phyloP scores from a whole-genome alignment of 352 stramenopile genomes.

The Globisporangium iwayamae region DNA sequence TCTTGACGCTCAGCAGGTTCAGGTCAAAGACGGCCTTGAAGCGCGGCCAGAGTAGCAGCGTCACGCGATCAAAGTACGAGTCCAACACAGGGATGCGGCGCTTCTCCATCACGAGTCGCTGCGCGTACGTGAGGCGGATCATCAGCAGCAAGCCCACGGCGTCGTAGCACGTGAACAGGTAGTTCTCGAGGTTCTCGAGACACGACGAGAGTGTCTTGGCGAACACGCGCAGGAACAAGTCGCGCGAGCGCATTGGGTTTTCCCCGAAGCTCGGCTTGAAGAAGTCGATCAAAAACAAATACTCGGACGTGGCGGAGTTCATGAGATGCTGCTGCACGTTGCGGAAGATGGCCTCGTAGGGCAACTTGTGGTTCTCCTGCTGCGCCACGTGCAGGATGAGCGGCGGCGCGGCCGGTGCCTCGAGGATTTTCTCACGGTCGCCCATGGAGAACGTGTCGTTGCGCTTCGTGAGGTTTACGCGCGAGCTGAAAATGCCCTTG shows the following conservation, averaged over 20 bases:
- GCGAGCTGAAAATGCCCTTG: conserved; percentile 76
- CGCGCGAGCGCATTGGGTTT: conserved; percentile 59
- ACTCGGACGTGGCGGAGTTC: conserved; percentile 97
- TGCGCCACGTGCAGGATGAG: conserved; percentile 95
- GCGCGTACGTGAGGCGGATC: conserved; percentile 94
- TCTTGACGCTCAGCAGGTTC: conserved; percentile 91
- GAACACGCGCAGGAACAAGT: conserved; percentile 96
- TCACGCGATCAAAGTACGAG: conserved; percentile 95
- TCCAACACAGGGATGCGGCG: conserved; percentile 90
- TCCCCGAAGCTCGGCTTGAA: conserved; percentile 83
- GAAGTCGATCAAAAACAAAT: conserved; percentile 95
- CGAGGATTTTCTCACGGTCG: conserved; percentile 89
- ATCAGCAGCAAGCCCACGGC: conserved; percentile 97
- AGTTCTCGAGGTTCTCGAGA: conserved; percentile 98
- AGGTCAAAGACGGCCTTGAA: conserved; percentile 97
- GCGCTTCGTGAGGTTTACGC: conserved; percentile 95
- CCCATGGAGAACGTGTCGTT: conserved; percentile 94
- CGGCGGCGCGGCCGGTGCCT: conserved; percentile 71
- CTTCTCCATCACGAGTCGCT: conserved; percentile 82
- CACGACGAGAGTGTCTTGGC: conserved; percentile 93
- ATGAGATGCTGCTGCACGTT: conserved; percentile 97
- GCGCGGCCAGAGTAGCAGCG: conserved; percentile 95
- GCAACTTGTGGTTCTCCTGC: conserved; percentile 88
- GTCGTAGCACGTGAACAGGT: conserved; percentile 97
- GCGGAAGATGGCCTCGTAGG: conserved; percentile 96